Evolutionary conservation across 805 yeast species (phyloP).

Genomic region (Candida peoriensis): DNA sequence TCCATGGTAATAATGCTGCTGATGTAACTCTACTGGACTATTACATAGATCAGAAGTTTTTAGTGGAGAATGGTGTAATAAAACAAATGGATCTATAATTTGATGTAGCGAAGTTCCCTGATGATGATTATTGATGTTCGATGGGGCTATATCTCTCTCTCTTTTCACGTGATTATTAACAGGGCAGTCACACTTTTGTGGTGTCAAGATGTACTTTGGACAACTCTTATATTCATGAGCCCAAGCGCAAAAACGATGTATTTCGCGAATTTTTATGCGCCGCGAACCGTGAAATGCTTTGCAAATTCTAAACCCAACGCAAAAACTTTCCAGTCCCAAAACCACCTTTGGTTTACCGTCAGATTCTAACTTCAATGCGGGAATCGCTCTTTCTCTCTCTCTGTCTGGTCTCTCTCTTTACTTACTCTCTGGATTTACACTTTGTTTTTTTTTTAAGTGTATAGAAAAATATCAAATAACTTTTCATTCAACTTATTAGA

Average conservation of each 20-base stretch:
- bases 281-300: slow-evolving; percentile 4
- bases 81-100: not conserved
- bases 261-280: slow-evolving; percentile 3
- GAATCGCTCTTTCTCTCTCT: too few species aligned
- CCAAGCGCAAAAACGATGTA: not conserved
- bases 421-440: too few species aligned
- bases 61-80: too few species aligned
- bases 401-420: too few species aligned
- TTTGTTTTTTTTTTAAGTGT: slow-evolving; percentile 1
- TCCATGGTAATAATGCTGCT: not conserved
- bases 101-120: not conserved
- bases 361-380: too few species aligned
- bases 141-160: not conserved
- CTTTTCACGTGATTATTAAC: not conserved
- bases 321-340: not conserved
- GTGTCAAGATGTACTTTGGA: not conserved
- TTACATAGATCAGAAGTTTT: not conserved
- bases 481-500: too few species aligned
- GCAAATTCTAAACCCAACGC: not conserved
- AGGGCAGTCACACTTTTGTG: not conserved
- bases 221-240: too few species aligned
- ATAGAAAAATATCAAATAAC: not conserved
- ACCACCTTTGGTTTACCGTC: not conserved
- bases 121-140: not conserved
- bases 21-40: not conserved